phyloP scores from a whole-genome alignment of 1,139 yeast species.

The Yamadazyma sp. region DNA sequence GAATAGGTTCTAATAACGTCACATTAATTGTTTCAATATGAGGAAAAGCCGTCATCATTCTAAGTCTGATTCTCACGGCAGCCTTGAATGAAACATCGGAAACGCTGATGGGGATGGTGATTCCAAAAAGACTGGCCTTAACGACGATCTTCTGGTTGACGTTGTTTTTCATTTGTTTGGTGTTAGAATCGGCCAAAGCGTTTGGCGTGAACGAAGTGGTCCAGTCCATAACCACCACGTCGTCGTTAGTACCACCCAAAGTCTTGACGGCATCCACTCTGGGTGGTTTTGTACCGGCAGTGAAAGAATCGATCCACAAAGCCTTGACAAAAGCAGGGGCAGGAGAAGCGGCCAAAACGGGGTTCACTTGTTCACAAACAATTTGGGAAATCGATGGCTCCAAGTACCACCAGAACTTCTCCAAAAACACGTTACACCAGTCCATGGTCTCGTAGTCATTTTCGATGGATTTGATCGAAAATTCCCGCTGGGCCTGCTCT shows the following conservation, averaged over 20 bases:
- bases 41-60: slow-evolving; percentile 89
- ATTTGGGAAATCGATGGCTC: slow-evolving; percentile 91
- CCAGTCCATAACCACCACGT: slow-evolving; percentile 97
- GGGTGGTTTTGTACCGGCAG: slow-evolving; percentile 94
- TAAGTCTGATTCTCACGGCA: slow-evolving; percentile 72
- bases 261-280: slow-evolving; percentile 88
- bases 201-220: slow-evolving; percentile 88
- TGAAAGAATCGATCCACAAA: slow-evolving; percentile 82
- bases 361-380: slow-evolving; percentile 82
- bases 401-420: slow-evolving; percentile 85
- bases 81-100: slow-evolving; percentile 65
- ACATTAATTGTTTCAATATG: slow-evolving; percentile 89
- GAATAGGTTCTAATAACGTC: slow-evolving; percentile 80
- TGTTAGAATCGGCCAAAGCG: slow-evolving; percentile 76
- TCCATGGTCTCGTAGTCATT: slow-evolving; percentile 91
- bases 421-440: slow-evolving; percentile 86
- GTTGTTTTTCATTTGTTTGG: slow-evolving; percentile 76
- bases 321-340: slow-evolving; percentile 81
- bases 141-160: slow-evolving; percentile 80
- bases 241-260: slow-evolving; percentile 81
- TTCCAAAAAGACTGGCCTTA: slow-evolving; percentile 64
- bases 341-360: slow-evolving; percentile 71
- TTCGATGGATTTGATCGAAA: slow-evolving; percentile 76
- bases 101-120: slow-evolving; percentile 62
- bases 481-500: slow-evolving; percentile 81